Conservation (phyloP, 805 yeast genomes). For the Nakazawaea molendinolei region DNA sequence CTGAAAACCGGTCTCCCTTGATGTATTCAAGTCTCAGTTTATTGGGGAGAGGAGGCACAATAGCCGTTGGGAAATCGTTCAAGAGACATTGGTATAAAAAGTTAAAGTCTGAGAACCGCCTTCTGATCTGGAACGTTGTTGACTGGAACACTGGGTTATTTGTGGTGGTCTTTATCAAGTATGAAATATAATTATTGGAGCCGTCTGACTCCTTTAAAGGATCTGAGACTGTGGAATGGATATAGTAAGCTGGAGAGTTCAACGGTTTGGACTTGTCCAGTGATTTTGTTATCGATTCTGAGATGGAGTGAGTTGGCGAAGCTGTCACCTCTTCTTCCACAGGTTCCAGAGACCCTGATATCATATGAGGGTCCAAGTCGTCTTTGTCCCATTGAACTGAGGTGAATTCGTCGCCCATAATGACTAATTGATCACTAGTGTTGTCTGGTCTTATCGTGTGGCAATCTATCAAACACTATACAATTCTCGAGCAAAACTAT, state of each 20-base stretch:
- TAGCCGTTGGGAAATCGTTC: conserved; percentile 76
- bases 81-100: conserved; percentile 66
- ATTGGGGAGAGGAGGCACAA: conserved; percentile 92
- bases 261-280: no score
- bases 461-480: no score
- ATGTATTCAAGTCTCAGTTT: conserved; percentile 86
- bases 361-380: conserved; percentile 17
- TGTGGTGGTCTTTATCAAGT: conserved; percentile 56
- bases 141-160: conserved; percentile 51
- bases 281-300: conserved; percentile 1
- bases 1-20: conserved; percentile 87
- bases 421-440: neutral
- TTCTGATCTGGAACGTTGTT: conserved; percentile 45
- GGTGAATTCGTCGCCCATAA: conserved; percentile 41
- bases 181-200: conserved; percentile 72
- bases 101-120: conserved; percentile 85
- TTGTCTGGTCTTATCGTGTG: neutral
- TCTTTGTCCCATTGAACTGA: conserved; percentile 54
- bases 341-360: no score
- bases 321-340: no score
- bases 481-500: no score
- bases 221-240: conserved; percentile 38
- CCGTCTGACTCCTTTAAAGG: conserved; percentile 72
- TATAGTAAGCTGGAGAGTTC: conserved; percentile 17
- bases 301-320: neutral